Conservation (phyloP, 2,329 filamentous ascomycete genomes). For the Ophiocordyceps camponoti-leonardi region DNA sequence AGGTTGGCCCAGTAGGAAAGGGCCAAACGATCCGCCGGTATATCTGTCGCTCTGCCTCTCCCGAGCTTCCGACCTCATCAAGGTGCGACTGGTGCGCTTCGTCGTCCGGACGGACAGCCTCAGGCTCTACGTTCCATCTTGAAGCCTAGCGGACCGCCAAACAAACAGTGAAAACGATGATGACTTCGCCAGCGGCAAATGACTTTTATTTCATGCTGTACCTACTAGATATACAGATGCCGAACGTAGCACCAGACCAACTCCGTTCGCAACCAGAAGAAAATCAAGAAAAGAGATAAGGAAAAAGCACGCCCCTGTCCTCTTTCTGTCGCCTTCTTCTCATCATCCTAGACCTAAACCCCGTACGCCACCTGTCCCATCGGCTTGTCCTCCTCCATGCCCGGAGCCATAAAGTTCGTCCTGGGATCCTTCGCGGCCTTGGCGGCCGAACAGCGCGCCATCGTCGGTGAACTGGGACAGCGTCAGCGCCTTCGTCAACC, state of each 20-base stretch:
- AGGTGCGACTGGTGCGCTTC: too few relatives aligned
- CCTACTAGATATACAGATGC: conserved; percentile 18
- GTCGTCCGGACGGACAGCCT: too few relatives aligned
- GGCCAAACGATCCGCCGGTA: background rate
- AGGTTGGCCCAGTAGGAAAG: conserved; percentile 1
- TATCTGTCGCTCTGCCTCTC: background rate
- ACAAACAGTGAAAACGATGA: too few relatives aligned
- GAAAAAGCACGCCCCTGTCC: conserved; percentile 11
- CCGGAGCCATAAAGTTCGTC: conserved; percentile 64
- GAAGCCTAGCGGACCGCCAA: too few relatives aligned
- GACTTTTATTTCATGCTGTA: background rate
- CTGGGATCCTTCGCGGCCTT: conserved; percentile 68
- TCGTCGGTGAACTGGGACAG: conserved; percentile 73
- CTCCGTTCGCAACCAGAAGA: conserved; percentile 11
- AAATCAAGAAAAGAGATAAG: conserved; percentile 18
- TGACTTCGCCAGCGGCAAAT: background rate
- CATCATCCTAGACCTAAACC: conserved; percentile 14
- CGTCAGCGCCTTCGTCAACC: conserved; percentile 7
- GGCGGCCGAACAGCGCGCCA: conserved; percentile 90
- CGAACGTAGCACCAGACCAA: conserved; percentile 9
- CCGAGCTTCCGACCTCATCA: background rate
- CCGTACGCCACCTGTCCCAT: conserved; percentile 45
- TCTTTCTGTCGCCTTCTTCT: background rate
- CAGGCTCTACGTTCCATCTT: too few relatives aligned
- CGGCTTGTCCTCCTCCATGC: conserved; percentile 44